A percentile compares a stretch with the other conserved stretches of the same genome.
Evolutionary conservation across 495 filamentous ascomycete genomes (phyloP).

Genomic region (Lophium mytilinum): DNA sequence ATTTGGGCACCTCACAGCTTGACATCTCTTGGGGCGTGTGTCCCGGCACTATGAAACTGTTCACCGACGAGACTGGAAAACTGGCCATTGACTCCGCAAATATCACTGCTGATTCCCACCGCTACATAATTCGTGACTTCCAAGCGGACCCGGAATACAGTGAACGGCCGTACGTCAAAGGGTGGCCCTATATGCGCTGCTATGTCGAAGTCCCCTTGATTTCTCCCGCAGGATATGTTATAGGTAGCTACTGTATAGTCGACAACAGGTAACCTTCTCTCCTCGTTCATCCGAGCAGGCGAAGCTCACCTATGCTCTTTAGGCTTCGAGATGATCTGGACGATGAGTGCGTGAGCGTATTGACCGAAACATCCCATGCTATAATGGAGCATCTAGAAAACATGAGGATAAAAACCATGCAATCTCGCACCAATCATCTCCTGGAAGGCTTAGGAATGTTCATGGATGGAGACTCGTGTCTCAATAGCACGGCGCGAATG

Average conservation of each 20-base stretch:
- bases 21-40: neutral
- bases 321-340: neutral
- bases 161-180: neutral
- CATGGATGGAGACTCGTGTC: neutral
- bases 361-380: neutral
- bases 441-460: neutral
- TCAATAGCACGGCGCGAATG: neutral
- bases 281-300: no score
- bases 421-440: neutral
- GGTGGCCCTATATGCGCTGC: neutral
- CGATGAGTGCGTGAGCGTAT: neutral
- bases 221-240: neutral
- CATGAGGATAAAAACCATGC: neutral
- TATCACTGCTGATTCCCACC: neutral
- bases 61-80: neutral
- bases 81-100: neutral
- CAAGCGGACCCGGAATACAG: neutral
- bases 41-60: neutral
- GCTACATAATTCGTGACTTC: neutral
- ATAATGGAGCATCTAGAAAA: neutral
- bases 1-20: neutral
- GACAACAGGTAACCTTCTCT: neutral
- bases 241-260: neutral
- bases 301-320: no score
- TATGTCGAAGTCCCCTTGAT: neutral